Evolutionary conservation across 441 rosid genomes (phyloP).

Genomic region (Flueggea neowawraea): DNA sequence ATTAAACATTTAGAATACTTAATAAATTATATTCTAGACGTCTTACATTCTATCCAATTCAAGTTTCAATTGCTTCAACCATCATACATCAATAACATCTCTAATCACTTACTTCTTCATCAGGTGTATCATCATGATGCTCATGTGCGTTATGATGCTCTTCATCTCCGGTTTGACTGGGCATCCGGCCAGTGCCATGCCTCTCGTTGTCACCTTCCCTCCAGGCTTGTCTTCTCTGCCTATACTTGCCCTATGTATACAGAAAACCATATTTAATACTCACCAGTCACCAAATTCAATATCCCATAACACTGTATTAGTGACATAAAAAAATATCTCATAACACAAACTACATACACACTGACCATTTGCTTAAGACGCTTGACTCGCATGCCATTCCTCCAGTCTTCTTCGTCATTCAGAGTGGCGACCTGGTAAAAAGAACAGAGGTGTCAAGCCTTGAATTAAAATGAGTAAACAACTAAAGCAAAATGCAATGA

Average conservation of each 20-base stretch:
- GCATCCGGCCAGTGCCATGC: slow-evolving; percentile 31
- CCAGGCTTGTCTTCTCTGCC: slow-evolving; percentile 58
- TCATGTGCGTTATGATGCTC: slow-evolving; percentile 45
- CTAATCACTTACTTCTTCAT: slow-evolving; percentile 52
- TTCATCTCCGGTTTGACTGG: slow-evolving; percentile 47
- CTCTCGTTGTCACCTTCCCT: slow-evolving; percentile 55
- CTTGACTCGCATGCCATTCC: slow-evolving; percentile 91
- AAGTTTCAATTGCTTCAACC: not conserved
- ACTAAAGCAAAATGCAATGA: slow-evolving; percentile 2
- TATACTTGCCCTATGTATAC: slow-evolving; percentile 47
- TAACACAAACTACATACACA: slow-evolving; percentile 21
- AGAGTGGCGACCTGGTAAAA: slow-evolving; percentile 63
- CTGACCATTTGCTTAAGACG: slow-evolving; percentile 52
- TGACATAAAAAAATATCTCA: no score
- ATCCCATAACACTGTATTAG: not conserved
- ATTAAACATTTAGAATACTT: not conserved
- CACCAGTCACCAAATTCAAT: not conserved
- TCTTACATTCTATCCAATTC: no score
- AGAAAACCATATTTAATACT: slow-evolving; percentile 13
- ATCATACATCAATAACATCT: not conserved
- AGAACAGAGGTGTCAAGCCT: slow-evolving; percentile 8
- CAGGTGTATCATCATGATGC: slow-evolving; percentile 52
- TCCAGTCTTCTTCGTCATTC: slow-evolving; percentile 84
- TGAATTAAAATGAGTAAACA: slow-evolving; percentile 2
- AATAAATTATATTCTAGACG: not conserved